Evolutionary conservation across 306 rosid species (phyloP), one percentile per base, ranked within the genome.

Genomic region (Elaeagnus macrophylla): DNA sequence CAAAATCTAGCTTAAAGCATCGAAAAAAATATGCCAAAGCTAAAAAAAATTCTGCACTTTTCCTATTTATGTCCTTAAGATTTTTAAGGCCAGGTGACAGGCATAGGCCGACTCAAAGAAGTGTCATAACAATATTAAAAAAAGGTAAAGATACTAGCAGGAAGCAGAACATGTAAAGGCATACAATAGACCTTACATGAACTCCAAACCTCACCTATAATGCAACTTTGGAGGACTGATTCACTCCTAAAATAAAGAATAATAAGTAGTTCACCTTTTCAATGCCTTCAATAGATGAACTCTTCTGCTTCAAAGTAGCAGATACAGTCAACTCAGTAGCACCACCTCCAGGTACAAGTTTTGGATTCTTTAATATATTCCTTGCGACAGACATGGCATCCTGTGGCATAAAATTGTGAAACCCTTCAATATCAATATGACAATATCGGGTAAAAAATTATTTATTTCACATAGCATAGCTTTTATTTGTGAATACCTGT

Each of bases 381-480:
- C 97, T 80, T 14, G 97, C 95, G 44, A 89, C 95, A 25, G 89
- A 72, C 97, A 85, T 78, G 61, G 97, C 97, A 79, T 89, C 97
- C 97, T 89, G 82, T 41, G 41, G 58, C 13, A 62, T 48, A 62
- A 70, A 59, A 3, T 61, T 37, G 60, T 19, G 64, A 76, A 66
- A 81, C 73, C 9, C 44, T 12, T 64, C 67, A 57, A 60, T 51
- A 53, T 18, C 44, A 18, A 25, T 25, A 25, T n/a, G n/a, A n/a
- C n/a, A n/a, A n/a, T n/a, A n/a, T n/a, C n/a, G n/a, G n/a, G n/a
- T n/a, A n/a, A n/a, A n/a, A n/a, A n/a, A n/a, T n/a, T n/a, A 25
- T 25, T 25, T 25, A 25, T 25, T 25, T 25, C 32, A 25, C 4
- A 25, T 5, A 25, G n/a, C n/a, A n/a, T n/a, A n/a, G n/a, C n/a